A percentile compares a stretch with the other conserved stretches of the same genome.
Conservation (phyloP, 768 basidiomycete species). For the Pisolithus sp. region DNA sequence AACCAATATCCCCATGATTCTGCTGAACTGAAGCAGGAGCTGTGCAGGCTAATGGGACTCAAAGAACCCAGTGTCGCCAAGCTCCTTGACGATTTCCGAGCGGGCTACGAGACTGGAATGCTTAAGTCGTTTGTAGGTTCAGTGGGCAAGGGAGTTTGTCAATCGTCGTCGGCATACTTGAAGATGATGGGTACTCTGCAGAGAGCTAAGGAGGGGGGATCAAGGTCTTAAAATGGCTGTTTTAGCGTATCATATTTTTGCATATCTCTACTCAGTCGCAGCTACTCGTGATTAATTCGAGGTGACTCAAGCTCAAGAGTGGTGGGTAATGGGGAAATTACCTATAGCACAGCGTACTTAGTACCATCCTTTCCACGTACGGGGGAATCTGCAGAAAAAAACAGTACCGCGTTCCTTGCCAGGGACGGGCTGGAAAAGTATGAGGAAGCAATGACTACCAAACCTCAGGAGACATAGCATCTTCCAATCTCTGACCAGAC, state of each 20-base stretch:
- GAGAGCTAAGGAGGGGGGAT: slow-evolving; percentile 7
- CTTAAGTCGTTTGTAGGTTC: slow-evolving; percentile 33
- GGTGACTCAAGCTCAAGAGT: not conserved
- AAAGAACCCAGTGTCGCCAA: slow-evolving; percentile 28
- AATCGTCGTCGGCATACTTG: slow-evolving; percentile 33
- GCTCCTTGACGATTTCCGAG: slow-evolving; percentile 31
- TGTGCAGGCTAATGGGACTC: slow-evolving; percentile 27
- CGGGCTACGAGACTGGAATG: slow-evolving; percentile 23
- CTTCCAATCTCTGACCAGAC: too few species aligned
- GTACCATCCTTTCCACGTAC: too few species aligned
- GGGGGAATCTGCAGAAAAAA: too few species aligned
- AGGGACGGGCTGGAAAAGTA: too few species aligned
- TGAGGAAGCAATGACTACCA: too few species aligned
- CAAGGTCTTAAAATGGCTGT: not conserved
- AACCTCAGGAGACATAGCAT: too few species aligned
- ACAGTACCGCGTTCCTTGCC: too few species aligned
- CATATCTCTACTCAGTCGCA: not conserved
- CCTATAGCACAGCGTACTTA: too few species aligned
- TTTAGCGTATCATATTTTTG: not conserved
- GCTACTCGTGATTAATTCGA: too few species aligned
- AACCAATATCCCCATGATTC: slow-evolving; percentile 13
- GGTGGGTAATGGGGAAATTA: too few species aligned
- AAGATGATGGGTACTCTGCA: slow-evolving; percentile 35
- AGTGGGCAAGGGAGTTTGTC: slow-evolving; percentile 36
- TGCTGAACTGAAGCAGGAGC: slow-evolving; percentile 21